Evolutionary conservation across 495 filamentous ascomycete species (phyloP), one percentile per base, ranked within the genome.

Genomic region (Tuber borchii): DNA sequence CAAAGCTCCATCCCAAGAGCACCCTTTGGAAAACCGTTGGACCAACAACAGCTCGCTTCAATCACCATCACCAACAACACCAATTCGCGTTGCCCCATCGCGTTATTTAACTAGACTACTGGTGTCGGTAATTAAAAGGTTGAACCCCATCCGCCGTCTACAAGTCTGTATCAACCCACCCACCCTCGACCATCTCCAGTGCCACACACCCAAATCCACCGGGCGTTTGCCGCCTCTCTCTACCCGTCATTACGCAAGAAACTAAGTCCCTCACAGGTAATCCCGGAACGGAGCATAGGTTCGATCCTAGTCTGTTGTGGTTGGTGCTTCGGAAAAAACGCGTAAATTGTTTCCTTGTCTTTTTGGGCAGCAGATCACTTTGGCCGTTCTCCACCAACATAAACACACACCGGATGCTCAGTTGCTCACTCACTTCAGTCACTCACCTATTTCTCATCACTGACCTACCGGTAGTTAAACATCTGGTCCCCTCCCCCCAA

Each of bases 251-350:
- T 65, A 26, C 56, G 56, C 56, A 65, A 61, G 51, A 61, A 26
- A 65, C n/a, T 31, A 65, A 65, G 56, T 31, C 56, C 56, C 56
- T 65, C 56, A 65, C 56, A 65, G 31, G 56, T 17, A 65, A 65
- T 65, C 56, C 56, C n/a, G n/a, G 56, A 6, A 31, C 9, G 56
- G 56, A 31, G 14, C 2, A 56, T 56, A 26, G 56, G 12, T 31
- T 31, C 31, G 56, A 31, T 65, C 31, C 26, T 26, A 12, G 56
- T 17, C n/a, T 65, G 26, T 61, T 12, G 26, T 65, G 26, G 26
- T 65, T 65, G 56, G n/a, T 65, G 26, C n/a, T n/a, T 31, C 56
- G 56, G 56, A 65, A 65, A 65, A 14, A 31, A 65, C 16, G 56
- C 31, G 56, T 65, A 31, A 31, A 65, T 65, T 31, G n/a, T 31